Evolutionary conservation across 2,329 filamentous ascomycete genomes (phyloP).

Genomic region (Penicillium aurantiogriseum): DNA sequence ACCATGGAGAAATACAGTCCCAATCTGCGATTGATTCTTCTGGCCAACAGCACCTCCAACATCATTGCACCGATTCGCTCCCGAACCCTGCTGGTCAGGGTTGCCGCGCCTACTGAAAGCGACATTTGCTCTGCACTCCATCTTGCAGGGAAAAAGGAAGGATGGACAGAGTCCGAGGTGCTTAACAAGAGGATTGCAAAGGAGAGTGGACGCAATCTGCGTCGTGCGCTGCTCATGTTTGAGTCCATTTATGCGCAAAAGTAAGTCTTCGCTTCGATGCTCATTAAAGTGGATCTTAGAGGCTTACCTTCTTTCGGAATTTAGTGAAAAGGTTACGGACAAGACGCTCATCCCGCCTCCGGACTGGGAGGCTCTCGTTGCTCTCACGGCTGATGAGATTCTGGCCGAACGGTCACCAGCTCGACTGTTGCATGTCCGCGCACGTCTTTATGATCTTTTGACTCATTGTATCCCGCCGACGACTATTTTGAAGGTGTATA

Average conservation of each 20-base stretch:
- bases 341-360: slow-evolving; percentile 87
- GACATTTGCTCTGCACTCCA: slow-evolving; percentile 79
- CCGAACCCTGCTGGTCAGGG: slow-evolving; percentile 84
- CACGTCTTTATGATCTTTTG: slow-evolving; percentile 94
- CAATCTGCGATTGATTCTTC: slow-evolving; percentile 83
- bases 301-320: slow-evolving; percentile 9
- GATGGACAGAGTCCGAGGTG: slow-evolving; percentile 72
- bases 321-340: slow-evolving; percentile 84
- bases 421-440: slow-evolving; percentile 80
- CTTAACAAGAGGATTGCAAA: slow-evolving; percentile 82
- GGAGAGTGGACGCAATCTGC: slow-evolving; percentile 86
- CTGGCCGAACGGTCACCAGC: slow-evolving; percentile 89
- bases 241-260: slow-evolving; percentile 97
- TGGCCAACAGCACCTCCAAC: slow-evolving; percentile 95
- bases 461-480: slow-evolving; percentile 97
- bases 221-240: slow-evolving; percentile 90
- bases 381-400: slow-evolving; percentile 87
- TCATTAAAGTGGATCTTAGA: neutral
- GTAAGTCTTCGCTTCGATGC: slow-evolving; percentile 53
- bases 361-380: slow-evolving; percentile 93
- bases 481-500: slow-evolving; percentile 73
- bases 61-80: slow-evolving; percentile 98
- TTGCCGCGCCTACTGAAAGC: slow-evolving; percentile 79
- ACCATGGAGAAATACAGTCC: slow-evolving; percentile 99
- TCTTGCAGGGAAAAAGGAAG: slow-evolving; percentile 72